A percentile compares a stretch with the other conserved stretches of the same genome.
These are phyloP conservation scores for Camillea tinctor DNA, from an alignment of 2,329 filamentous ascomycete species.

Conservation along the genomic window DNA sequence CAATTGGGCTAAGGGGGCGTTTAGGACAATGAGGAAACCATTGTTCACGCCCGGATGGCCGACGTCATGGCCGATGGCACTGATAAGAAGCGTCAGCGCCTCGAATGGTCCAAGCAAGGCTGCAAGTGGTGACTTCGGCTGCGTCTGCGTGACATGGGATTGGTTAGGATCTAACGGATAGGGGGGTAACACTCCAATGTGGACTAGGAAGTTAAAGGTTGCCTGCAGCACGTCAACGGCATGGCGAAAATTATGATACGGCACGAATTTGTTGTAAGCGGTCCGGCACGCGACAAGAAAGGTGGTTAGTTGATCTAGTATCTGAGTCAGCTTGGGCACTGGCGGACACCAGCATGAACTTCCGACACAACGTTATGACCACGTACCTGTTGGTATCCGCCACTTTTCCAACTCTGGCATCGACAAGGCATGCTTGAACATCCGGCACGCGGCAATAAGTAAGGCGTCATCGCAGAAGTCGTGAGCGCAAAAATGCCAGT, in stretches of 20 bases:
- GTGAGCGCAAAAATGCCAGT: constrained; percentile 88
- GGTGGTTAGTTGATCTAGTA: constrained; percentile 71
- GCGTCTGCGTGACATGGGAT: constrained; percentile 25
- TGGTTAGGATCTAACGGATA: constrained; percentile 50
- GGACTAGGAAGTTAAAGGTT: constrained; percentile 83
- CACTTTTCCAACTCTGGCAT: constrained; percentile 80
- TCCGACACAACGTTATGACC: not conserved
- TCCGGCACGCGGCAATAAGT: constrained; percentile 77
- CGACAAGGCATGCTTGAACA: constrained; percentile 83
- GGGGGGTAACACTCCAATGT: constrained; percentile 71
- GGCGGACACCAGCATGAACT: constrained; percentile 19
- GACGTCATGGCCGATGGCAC: constrained; percentile 97
- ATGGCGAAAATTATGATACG: constrained; percentile 98
- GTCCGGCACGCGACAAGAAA: constrained; percentile 86
- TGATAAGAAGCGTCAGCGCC: constrained; percentile 82
- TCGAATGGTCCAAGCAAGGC: constrained; percentile 81
- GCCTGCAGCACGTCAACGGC: constrained; percentile 95
- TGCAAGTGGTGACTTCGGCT: constrained; percentile 68
- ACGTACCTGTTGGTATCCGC: constrained; percentile 73
- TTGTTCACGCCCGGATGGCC: constrained; percentile 98
- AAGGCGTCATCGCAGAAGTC: constrained; percentile 89
- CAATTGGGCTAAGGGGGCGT: constrained; percentile 87
- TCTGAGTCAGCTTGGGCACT: constrained; percentile 39
- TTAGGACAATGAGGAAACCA: constrained; percentile 87
- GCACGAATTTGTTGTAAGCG: constrained; percentile 95